Conservation (phyloP, 768 basidiomycete genomes). For the Kwoniella dendrophila region DNA sequence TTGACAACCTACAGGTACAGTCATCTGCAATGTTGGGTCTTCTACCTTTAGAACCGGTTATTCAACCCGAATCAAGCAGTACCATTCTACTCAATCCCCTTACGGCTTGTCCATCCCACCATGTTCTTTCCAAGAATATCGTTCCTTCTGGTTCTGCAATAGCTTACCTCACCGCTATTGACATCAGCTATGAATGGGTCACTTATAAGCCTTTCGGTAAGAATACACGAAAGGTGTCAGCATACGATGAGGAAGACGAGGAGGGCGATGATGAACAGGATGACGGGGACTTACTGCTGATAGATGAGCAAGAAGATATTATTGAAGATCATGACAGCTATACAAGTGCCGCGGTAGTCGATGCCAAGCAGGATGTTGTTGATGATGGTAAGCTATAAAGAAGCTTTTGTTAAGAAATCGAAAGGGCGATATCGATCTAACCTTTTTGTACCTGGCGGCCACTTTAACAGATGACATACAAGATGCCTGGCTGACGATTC, state of each 20-base stretch:
- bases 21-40: not conserved
- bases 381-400: no score
- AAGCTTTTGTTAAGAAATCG: no score
- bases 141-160: conserved; percentile 20
- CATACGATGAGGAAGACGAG: not conserved
- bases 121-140: conserved; percentile 12
- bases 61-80: not conserved
- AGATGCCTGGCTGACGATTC: conserved; percentile 13
- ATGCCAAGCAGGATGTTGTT: no score
- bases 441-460: not conserved
- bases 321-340: no score
- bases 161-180: conserved; percentile 22
- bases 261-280: not conserved
- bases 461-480: not conserved
- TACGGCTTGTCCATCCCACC: conserved; percentile 18
- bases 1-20: not conserved
- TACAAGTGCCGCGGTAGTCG: no score
- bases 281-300: conserved; percentile 5
- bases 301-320: not conserved
- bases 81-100: conserved; percentile 11
- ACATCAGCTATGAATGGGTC: conserved; percentile 19
- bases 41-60: not conserved
- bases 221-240: not conserved
- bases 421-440: no score
- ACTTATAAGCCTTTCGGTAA: no score